Evolutionary conservation across 2,329 filamentous ascomycete genomes (phyloP), one percentile per base, ranked within the genome.

Genomic region (Didymosphaeria variabile): DNA sequence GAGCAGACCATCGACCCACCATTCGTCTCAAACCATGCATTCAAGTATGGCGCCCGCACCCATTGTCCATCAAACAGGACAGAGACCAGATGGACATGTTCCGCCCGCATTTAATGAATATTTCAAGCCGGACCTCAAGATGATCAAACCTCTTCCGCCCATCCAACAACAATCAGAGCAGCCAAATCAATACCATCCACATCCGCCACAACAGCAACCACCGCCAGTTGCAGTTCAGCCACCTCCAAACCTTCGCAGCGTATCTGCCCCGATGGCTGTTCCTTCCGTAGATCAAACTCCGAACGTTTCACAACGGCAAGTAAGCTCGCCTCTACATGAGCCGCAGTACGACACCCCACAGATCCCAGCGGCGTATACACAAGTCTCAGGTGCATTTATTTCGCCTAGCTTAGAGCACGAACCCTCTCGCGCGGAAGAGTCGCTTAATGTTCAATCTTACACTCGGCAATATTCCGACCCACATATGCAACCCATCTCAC

Each of bases 291-390:
- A 64, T 13, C 47, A 61, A 53, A 55, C 59, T 8, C 58, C 61
- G 5, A 61, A 69, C 3, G 29, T 58, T 34, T 57, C 64, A 15
- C 70, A 73, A 54, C 68, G 70, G 40, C 67, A 66, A 32, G 62
- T 67, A 1, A 69, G 65, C 50, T 67, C 68, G 26, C 66, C 70
- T 31, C 29, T 58, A 29, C 31, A 53, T 21, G 76, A 77, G 42
- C 75, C 75, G 6, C 71, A 63, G 34, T 77, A 78, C 49, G 74
- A 78, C 19, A 75, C 74, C 4, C 74, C 75, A 52, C 71, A 71
- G 17, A 77, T 78, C 52, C 76, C 76, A 34, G 73, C 72, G 21
- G 75, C 76, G 12, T 78, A 78, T 47, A 72, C 54, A 32, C 74
- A 70, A 52, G 76, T 76, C 7, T 69, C 67, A 46, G 72, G 74